Conservation (phyloP, 176 grass and related monocot species). For the Phoenix dactylifera region DNA sequence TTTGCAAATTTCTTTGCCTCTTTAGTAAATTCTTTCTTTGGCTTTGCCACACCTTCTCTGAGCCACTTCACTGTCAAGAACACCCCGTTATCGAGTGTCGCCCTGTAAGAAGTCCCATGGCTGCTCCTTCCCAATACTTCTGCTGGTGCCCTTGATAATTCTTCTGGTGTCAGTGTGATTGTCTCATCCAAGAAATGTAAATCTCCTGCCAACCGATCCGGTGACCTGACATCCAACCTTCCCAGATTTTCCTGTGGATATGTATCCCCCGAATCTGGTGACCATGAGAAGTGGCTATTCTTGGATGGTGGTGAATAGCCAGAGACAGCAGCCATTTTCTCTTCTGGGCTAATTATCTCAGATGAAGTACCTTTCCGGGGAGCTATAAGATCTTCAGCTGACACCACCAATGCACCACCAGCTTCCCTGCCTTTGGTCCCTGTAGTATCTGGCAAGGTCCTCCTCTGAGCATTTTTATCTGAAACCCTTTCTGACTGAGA, state of each 20-base stretch:
- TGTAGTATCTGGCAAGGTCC: background rate
- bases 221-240: constrained; percentile 41
- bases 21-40: constrained; percentile 90
- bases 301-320: constrained; percentile 14
- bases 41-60: constrained; percentile 83
- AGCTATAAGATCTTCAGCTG: constrained; percentile 14
- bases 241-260: constrained; percentile 9
- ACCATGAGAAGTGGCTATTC: constrained; percentile 13
- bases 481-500: constrained; percentile 70
- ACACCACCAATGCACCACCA: constrained; percentile 5
- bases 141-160: constrained; percentile 80
- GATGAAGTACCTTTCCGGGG: constrained; percentile 6
- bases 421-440: constrained; percentile 6
- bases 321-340: background rate
- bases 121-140: constrained; percentile 97
- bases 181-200: constrained; percentile 91
- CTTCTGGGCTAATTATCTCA: constrained; percentile 13
- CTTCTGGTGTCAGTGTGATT: constrained; percentile 85
- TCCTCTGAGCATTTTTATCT: constrained; percentile 35
- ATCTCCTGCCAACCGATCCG: constrained; percentile 75
- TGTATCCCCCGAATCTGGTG: constrained; percentile 11
- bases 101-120: constrained; percentile 87
- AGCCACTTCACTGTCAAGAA: constrained; percentile 96
- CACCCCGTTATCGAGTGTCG: constrained; percentile 84
- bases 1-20: constrained; percentile 96